Base-by-base conservation (phyloP, 306 rosid species). In the Senna tora region DNA sequence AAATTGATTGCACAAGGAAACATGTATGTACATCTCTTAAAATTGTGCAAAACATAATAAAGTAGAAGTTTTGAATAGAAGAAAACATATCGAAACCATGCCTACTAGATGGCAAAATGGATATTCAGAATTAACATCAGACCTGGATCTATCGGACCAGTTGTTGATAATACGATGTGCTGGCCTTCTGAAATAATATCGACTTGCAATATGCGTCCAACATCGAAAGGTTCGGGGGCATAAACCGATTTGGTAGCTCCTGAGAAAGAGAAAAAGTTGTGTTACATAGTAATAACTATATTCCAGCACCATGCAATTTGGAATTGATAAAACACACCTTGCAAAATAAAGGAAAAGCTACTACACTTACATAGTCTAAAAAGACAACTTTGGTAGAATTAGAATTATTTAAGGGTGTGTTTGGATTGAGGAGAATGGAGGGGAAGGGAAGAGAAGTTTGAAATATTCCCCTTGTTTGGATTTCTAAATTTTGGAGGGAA, bases 221-320 rank as follows among this genome's bases (percentile, higher is more conserved):
- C 96, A 33, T 94, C 98, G 58, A 91, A 94, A 64, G 98, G 98
- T 83, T 94, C 98, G 0, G 97, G 97, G 33, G 98, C 97, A 76
- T 91, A 94, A 65, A 89, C 80, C 58, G 85, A 66, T 83, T 89
- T 94, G 73, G 96, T 94, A 66, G 98, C 98, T 77, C 98, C 98
- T 94, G 85, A 38, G n/a, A 74, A 46, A 66, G 28, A 51, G 47
- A 79, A 58, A 74, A 58, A 74, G 58, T 65, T 38, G 53, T 69
- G 63, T 51, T 25, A 75, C 60, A 75, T 28, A 51, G 82, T 63
- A 59, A 58, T 33, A 55, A 6, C 38, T 10, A 22, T 52, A 45
- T 62, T 71, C 47, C 38, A 12, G 54, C 47, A 63, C 11, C 45
- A 33, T 66, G 30, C 55, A 33, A 56, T 33, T 30, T 30, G 28